These are phyloP conservation scores for Cladorrhinum sp. DNA, from an alignment of 2,329 filamentous ascomycete species.

Conservation along the genomic window DNA sequence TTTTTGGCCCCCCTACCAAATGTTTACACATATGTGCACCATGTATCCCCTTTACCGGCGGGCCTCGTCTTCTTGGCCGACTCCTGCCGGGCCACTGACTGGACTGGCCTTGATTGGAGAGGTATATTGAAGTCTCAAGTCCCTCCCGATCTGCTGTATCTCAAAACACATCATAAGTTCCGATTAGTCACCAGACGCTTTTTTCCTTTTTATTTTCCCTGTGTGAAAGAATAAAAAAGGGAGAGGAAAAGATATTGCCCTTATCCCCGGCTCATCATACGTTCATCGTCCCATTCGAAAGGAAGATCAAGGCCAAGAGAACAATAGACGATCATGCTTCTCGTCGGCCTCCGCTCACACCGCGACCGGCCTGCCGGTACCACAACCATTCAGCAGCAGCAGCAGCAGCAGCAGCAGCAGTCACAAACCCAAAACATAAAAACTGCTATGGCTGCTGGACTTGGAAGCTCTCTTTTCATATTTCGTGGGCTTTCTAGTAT, in stretches of 20 bases:
- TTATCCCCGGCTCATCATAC: not conserved
- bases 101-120: not conserved
- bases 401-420: no score
- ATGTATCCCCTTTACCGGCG: not conserved
- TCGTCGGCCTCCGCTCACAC: not conserved
- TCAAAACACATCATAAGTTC: not conserved
- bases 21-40: not conserved
- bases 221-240: no score
- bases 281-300: not conserved
- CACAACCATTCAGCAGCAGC: constrained; percentile 5
- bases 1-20: not conserved
- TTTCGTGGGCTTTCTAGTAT: constrained; percentile 14
- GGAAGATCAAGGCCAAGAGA: no score
- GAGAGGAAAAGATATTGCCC: no score
- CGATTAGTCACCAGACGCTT: not conserved
- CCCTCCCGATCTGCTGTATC: not conserved
- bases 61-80: not conserved
- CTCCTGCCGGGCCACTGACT: not conserved
- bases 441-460: constrained; percentile 18
- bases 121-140: not conserved
- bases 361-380: not conserved
- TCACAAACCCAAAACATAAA: constrained; percentile 14
- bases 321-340: not conserved
- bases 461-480: constrained; percentile 17
- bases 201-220: no score